Base-by-base conservation (phyloP, 2,329 filamentous ascomycete genomes). In the Seiridium unicorne region DNA sequence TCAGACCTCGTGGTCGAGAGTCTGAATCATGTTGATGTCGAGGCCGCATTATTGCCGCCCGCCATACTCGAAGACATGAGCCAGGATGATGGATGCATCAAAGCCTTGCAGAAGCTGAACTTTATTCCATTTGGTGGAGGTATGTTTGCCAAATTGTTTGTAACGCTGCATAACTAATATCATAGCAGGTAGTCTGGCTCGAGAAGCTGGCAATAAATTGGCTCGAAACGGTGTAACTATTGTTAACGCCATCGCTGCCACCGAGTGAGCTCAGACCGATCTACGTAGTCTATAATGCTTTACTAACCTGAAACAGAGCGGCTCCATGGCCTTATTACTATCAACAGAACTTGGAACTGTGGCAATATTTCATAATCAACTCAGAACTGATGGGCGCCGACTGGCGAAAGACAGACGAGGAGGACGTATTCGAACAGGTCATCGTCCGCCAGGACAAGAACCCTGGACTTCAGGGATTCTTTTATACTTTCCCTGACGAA, bases 61-160 rank as follows among this genome's bases (percentile, higher is more conserved):
- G 72, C 75, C 0, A 70, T 81, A 18, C 59, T 82, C 1, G 79
- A 80, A 54, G 78, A 81, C 3, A 70, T 82, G 66, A 74, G 73
- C 55, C 67, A 75, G 40, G 68, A 62, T 8, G 66, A 73, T 0
- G 66, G 73, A 2, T 66, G 71, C 2, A 60, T 76, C 3, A 64
- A 68, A 3, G 58, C 65, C 0, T 65, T 83, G 7, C 60, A 59
- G 9, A 75, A 72, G 49, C 55, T 81, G 1, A 67, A 73, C 0
- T 65, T 65, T 5, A 72, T 78, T 1, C 59, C 51, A 3, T 77
- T 76, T 60, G 76, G 73, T 13, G 78, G 78, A 46, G 78, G 77
- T 74, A 44, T 59, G 72, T 68, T 5, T 18, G 5, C 5, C 35
- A 2, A 10, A 55, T 11, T 48, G 26, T n/a, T 36, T 10, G 6